Conservation (phyloP, 2,329 filamentous ascomycete species). For the Pseudopithomyces chartarum region DNA sequence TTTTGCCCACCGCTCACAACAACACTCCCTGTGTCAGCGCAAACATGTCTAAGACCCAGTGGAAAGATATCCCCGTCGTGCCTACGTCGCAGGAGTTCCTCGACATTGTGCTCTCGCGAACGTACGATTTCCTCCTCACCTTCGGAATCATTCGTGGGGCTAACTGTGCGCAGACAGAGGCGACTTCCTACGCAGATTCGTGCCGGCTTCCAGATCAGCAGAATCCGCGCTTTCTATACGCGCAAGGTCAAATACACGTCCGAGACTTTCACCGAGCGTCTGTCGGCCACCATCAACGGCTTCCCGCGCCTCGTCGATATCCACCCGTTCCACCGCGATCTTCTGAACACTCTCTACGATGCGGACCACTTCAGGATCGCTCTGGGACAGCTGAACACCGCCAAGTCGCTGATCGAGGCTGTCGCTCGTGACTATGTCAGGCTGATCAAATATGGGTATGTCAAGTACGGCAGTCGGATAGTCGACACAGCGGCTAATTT, state of each 20-base stretch:
- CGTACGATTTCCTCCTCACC: slow-evolving; percentile 19
- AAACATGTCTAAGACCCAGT: slow-evolving; percentile 44
- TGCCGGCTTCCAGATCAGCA: slow-evolving; percentile 91
- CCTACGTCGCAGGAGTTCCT: slow-evolving; percentile 95
- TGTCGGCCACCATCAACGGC: slow-evolving; percentile 85
- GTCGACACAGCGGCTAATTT: neutral
- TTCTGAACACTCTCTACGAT: slow-evolving; percentile 91
- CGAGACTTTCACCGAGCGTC: slow-evolving; percentile 95
- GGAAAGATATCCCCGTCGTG: slow-evolving; percentile 77
- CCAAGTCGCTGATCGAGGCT: slow-evolving; percentile 95
- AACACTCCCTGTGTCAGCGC: slow-evolving; percentile 14
- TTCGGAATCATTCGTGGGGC: slow-evolving; percentile 11
- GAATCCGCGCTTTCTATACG: slow-evolving; percentile 96
- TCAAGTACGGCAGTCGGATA: neutral
- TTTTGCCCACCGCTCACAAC: slow-evolving; percentile 9
- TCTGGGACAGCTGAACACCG: slow-evolving; percentile 92
- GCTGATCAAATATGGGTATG: slow-evolving; percentile 90
- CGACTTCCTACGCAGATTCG: slow-evolving; percentile 94
- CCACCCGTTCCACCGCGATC: slow-evolving; percentile 86
- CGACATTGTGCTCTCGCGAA: slow-evolving; percentile 90
- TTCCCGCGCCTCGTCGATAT: slow-evolving; percentile 90
- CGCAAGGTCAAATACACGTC: slow-evolving; percentile 93
- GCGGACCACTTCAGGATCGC: slow-evolving; percentile 78
- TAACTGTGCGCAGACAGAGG: slow-evolving; percentile 69
- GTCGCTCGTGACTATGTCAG: slow-evolving; percentile 96